phyloP scores from a whole-genome alignment of 306 rosid species.

The Myrica gale region DNA sequence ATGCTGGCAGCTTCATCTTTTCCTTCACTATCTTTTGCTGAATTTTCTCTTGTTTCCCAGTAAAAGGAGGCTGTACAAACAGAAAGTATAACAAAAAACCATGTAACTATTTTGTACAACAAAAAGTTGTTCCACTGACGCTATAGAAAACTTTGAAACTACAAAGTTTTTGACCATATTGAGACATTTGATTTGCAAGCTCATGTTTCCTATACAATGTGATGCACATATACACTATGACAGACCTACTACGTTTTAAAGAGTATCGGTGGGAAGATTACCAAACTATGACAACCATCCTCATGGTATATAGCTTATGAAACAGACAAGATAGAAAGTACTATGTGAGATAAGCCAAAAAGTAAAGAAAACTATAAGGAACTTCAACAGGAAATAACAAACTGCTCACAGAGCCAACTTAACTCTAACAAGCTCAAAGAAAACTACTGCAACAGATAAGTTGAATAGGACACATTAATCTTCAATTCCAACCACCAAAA shows the following conservation, averaged over 20 bases:
- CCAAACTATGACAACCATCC: not conserved
- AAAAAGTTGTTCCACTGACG: not conserved
- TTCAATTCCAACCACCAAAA: not conserved
- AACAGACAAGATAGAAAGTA: not conserved
- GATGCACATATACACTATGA: not conserved
- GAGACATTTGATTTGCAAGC: not conserved
- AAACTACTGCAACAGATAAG: not conserved
- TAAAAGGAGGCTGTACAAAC: constrained; percentile 79
- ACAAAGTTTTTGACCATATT: not conserved
- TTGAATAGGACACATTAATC: not conserved
- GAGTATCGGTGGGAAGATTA: not conserved
- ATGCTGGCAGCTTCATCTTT: constrained; percentile 84
- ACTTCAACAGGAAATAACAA: not conserved
- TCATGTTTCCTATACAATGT: not conserved
- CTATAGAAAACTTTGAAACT: not conserved
- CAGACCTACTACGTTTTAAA: not conserved
- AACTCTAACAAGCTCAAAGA: not conserved
- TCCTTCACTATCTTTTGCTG: constrained; percentile 92
- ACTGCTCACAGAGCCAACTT: not conserved
- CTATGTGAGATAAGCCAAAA: not conserved
- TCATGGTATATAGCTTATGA: not conserved
- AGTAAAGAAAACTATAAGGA: not conserved
- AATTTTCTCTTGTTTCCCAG: constrained; percentile 76
- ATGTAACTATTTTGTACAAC: constrained; percentile 5
- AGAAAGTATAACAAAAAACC: constrained; percentile 23